A percentile compares a stretch with the other conserved stretches of the same genome.
Evolutionary conservation across 441 rosid species (phyloP).

Genomic region (Gossypium gossypioides): DNA sequence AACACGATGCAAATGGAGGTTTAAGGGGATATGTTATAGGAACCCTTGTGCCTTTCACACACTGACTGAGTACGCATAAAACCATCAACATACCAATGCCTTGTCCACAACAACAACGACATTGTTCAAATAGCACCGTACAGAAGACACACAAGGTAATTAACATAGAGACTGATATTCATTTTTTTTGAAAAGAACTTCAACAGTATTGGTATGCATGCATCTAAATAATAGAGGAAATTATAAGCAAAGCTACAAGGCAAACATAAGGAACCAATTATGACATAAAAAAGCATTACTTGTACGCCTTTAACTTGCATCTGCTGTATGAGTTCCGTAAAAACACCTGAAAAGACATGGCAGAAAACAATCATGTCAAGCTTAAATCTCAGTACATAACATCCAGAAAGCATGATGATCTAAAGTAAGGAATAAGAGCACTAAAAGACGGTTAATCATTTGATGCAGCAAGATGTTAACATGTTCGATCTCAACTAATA

Average conservation of each 20-base stretch:
- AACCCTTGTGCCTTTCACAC: background rate
- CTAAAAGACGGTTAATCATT: background rate
- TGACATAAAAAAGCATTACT: slow-evolving; percentile 28
- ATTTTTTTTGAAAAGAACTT: background rate
- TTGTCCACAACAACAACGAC: background rate
- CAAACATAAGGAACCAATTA: background rate
- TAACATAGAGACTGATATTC: background rate
- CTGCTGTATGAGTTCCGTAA: slow-evolving; percentile 94
- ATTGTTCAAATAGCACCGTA: background rate
- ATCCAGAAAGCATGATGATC: background rate
- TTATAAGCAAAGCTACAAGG: background rate
- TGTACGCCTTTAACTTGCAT: slow-evolving; percentile 95
- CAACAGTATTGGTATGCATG: background rate
- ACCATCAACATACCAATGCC: background rate
- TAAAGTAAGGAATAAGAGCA: background rate
- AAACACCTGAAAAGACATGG: slow-evolving; percentile 59
- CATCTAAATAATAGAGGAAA: background rate
- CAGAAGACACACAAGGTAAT: background rate
- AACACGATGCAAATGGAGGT: background rate
- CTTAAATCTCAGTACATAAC: background rate
- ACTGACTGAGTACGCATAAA: background rate
- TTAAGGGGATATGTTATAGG: background rate
- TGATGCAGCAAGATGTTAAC: background rate
- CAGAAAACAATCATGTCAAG: background rate
- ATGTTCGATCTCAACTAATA: background rate